These are phyloP conservation scores for Besnoitia besnoiti DNA, from an alignment of 169 alveolate genomes.

Conservation along the genomic window DNA sequence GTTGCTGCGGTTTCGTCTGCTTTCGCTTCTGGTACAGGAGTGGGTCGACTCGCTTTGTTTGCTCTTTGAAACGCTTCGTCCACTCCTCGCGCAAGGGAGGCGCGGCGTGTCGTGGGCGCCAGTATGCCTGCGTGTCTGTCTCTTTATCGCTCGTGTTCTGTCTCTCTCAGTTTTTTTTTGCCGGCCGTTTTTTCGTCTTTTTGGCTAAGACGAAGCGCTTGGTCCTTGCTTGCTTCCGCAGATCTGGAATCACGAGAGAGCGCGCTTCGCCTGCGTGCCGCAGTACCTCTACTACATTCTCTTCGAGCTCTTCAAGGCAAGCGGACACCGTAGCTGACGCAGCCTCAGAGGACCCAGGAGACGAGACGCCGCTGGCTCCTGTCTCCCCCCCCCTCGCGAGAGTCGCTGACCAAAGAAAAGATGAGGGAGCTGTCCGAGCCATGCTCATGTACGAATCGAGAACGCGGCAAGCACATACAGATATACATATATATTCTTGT, in stretches of 20 bases:
- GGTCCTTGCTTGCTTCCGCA: neutral
- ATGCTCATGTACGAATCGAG: too few relatives aligned
- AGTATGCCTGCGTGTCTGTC: neutral
- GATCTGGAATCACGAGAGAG: slow-evolving; percentile 45
- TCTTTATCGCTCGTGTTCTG: neutral
- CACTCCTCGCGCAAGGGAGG: too few relatives aligned
- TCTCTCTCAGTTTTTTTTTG: neutral
- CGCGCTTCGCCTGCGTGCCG: slow-evolving; percentile 55
- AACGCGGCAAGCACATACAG: neutral
- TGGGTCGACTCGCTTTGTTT: too few relatives aligned
- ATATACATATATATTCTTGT: neutral
- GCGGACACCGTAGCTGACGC: neutral
- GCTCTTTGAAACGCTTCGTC: too few relatives aligned
- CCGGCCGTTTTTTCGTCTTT: neutral
- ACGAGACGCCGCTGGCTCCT: too few relatives aligned
- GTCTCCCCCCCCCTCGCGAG: neutral
- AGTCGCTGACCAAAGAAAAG: too few relatives aligned
- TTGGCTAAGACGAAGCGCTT: too few relatives aligned
- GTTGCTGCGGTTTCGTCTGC: neutral
- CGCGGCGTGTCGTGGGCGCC: too few relatives aligned
- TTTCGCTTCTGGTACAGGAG: too few relatives aligned
- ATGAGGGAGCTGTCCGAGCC: too few relatives aligned
- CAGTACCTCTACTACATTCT: slow-evolving; percentile 66
- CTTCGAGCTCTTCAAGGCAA: slow-evolving; percentile 62
- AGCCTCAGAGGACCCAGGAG: neutral